Percentiles rank a stretch among this genome's conserved stretches.
Conservation (phyloP, 345 rosid genomes). For the Gossypium arboreum region DNA sequence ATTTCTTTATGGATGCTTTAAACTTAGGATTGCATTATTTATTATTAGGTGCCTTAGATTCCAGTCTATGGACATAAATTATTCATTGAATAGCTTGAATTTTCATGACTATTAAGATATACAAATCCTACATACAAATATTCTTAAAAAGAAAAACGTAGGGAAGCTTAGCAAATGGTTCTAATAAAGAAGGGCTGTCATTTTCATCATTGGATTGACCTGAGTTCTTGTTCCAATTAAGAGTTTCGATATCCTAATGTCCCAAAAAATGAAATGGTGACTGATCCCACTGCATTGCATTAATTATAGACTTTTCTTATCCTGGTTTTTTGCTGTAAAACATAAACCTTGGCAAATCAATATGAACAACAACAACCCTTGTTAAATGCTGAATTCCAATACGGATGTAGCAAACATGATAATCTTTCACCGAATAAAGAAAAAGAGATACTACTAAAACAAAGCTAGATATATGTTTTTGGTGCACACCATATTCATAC, state of each 20-base stretch:
- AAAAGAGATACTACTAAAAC: not conserved
- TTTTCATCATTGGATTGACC: not conserved
- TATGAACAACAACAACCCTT: not conserved
- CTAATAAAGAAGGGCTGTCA: not conserved
- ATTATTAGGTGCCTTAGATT: too few species aligned
- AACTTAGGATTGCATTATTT: too few species aligned
- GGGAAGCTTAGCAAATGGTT: too few species aligned
- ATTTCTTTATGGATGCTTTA: too few species aligned
- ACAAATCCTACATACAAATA: not conserved
- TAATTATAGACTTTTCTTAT: not conserved
- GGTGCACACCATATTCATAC: constrained; percentile 6
- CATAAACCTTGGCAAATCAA: not conserved
- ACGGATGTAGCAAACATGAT: not conserved
- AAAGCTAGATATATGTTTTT: not conserved
- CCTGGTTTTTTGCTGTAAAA: not conserved
- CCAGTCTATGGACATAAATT: too few species aligned
- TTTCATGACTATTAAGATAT: too few species aligned
- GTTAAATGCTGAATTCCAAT: not conserved
- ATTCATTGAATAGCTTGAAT: not conserved
- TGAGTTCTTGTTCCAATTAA: not conserved
- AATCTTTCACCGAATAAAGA: not conserved
- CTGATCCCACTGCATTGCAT: too few species aligned
- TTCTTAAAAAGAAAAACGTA: not conserved
- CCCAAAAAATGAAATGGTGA: too few species aligned
- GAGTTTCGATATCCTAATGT: constrained; percentile 1